Evolutionary conservation across 169 alveolate genomes (phyloP), one percentile per base, ranked within the genome.

Genomic region (Plasmodium vinckei): DNA sequence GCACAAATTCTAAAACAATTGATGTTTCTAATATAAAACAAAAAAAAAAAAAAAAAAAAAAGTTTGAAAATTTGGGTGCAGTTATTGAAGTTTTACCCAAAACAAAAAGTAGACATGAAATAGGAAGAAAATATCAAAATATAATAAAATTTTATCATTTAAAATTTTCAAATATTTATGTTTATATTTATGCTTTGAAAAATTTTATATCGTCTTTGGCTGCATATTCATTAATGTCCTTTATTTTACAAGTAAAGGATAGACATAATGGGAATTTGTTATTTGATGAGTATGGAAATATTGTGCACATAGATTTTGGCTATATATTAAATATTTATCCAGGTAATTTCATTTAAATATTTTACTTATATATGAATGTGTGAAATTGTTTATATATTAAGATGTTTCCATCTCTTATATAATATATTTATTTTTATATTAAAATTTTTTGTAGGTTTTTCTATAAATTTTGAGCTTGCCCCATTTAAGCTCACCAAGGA

Each of bases 401-500:
- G 39, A 27, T 69, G 7, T 15, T 19, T 27, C 27, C 3, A 39
- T 19, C 9, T 60, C 13, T 42, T 6, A 2, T 33, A 33, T 33
- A 33, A 6, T 33, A 33, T 33, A 5, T 33, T 33, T 33, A 33
- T 33, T 33, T 33, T 33, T 1, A 33, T 33, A 33, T 33, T 33
- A 33, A 33, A 33, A 33, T 3, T 33, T 56, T 10, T 27, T 59
- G 9, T 59, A 79, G 89, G 89, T 9, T 67, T 79, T n/a, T 79
- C 89, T 82, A 97, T 97, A 70, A 96, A 96, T 88, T 97, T 98
- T 79, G 99, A 98, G 87, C 94, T 97, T 63, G 97, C 99, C 17
- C 99, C 99, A 5, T 98, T 98, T 94, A 98, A 98, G 94, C 95
- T 98, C 69, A 98, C 99, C 7, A 91, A 96, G 94, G 99, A 98